Base-by-base conservation (phyloP, 805 yeast species). In the Candida ortonii region DNA sequence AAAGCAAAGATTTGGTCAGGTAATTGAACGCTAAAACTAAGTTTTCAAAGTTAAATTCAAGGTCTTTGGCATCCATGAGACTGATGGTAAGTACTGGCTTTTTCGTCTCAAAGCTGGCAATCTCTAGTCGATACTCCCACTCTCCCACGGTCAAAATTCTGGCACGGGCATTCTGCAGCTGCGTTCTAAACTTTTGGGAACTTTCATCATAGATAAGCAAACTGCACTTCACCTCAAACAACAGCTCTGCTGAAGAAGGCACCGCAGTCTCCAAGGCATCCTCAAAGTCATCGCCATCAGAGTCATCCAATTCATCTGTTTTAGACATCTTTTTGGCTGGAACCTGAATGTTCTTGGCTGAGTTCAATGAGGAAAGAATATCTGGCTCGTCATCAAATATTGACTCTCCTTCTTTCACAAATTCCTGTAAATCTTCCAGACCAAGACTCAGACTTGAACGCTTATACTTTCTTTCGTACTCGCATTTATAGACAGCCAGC, bases 391-490 rank as follows among this genome's bases (percentile, higher is more conserved):
- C 58, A 6, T 42, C 49, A 20, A 43, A 45, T n/a, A 47, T 30
- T 3, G 50, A 42, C 5, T 53, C 54, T 29, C 49, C 36, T 13
- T 66, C 73, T 41, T 61, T 57, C 5, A 72, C 68, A 47, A 85
- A 83, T 47, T 82, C 83, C 22, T 68, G 59, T 31, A 86, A 62
- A 25, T 78, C 79, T 5, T 56, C 59, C 8, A 61, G 59, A 1
- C 70, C 52, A 5, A 71, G 72, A 10, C 64, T 64, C 1, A 57
- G 52, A 6, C 81, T 68, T 4, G 78, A 63, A 43, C 62, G 71
- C 43, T 70, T 75, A 55, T 81, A 84, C 52, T 82, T 84, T 45
- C 78, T 71, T 55, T 87, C 95, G 53, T 74, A 90, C 47, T 80
- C 76, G 50, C 95, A 85, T 38, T 73, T 72, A 50, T 76, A 70